Base-by-base conservation (phyloP, 345 rosid species). In the Kernera saxatilis region DNA sequence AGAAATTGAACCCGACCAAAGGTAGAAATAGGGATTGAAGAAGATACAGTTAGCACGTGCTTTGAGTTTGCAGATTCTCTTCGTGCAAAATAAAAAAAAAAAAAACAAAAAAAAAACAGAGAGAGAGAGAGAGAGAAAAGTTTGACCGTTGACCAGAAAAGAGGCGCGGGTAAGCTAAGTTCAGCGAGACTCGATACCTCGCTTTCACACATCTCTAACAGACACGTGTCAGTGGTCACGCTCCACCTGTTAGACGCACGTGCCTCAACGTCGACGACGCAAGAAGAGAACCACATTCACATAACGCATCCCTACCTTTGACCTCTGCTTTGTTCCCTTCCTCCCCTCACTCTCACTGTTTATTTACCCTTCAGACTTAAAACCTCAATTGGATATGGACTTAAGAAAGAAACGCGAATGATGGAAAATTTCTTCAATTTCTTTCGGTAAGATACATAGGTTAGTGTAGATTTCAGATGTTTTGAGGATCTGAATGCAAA, bases 181-280 rank as follows among this genome's bases (percentile, higher is more conserved):
- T 37, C 12, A 13, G 35, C 61, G 30, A 39, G 6, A 37, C 44
- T 58, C 63, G 78, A 67, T 15, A 59, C 68, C 39, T 74, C 78
- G 46, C 78, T 67, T 74, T 74, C 78, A 43, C 43, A 57, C 43
- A 54, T 27, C 66, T 48, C 15, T 46, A 37, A 37, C 18, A 25
- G 41, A 56, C 73, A 74, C 78, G 71, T 74, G 72, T 67, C 69
- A 50, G 53, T 58, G 56, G 63, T 57, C 69, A 51, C 69, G 23
- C 35, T n/a, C 50, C 67, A 65, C 67, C 52, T 74, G 72, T 67
- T 58, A 23, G 33, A 63, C 56, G 56, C 73, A 74, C 78, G 73
- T 74, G 78, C 48, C 49, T 65, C 66, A 65, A 46, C 27, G 71
- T 64, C 58, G 55, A 23, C 25, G 39, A 40, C 50, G 15, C 51